Conservation (phyloP, 2,329 filamentous ascomycete genomes). For the Cordyceps sp. region DNA sequence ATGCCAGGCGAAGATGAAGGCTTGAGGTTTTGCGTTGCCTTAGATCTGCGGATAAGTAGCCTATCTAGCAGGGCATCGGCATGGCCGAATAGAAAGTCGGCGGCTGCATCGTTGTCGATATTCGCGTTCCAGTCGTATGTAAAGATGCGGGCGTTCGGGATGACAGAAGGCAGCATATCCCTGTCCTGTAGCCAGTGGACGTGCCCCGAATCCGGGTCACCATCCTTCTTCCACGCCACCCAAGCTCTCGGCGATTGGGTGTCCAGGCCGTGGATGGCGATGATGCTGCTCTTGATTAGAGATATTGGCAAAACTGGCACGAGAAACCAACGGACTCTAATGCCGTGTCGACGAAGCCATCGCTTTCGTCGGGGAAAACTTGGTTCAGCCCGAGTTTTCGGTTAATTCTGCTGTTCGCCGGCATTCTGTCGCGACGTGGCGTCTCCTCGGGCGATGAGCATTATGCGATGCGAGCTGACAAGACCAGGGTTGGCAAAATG, state of each 20-base stretch:
- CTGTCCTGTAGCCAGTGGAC: background rate
- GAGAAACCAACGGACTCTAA: background rate
- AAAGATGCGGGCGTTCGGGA: background rate
- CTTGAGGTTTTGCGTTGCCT: background rate
- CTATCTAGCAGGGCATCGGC: background rate
- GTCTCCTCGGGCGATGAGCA: too few relatives aligned
- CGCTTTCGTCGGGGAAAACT: too few relatives aligned
- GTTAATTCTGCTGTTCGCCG: too few relatives aligned
- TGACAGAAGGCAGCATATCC: background rate
- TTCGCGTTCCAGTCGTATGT: background rate
- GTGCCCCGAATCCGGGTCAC: background rate
- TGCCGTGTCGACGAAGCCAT: background rate
- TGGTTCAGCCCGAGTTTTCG: too few relatives aligned
- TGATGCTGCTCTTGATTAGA: background rate
- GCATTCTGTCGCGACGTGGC: too few relatives aligned
- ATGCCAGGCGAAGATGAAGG: background rate
- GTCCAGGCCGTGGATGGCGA: background rate
- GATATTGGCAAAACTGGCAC: background rate
- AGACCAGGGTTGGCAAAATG: too few relatives aligned
- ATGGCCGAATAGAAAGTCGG: background rate
- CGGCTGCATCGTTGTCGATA: background rate
- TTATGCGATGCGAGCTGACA: too few relatives aligned
- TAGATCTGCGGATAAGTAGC: background rate
- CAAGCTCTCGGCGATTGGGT: background rate
- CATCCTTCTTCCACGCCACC: background rate